Base-by-base conservation (phyloP, 2,329 filamentous ascomycete genomes). In the Talaromyces piceae region DNA sequence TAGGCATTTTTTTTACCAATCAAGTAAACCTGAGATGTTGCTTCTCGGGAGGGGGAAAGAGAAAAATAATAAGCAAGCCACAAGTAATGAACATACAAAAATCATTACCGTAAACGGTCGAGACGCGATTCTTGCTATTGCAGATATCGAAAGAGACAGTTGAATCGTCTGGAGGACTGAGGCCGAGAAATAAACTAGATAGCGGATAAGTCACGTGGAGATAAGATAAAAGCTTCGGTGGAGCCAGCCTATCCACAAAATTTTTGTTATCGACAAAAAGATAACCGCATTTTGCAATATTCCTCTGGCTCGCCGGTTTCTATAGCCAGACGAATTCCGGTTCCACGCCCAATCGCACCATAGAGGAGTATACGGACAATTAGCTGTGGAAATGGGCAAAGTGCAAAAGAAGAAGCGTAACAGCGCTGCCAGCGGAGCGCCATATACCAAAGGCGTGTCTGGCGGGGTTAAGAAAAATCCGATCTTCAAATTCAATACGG, bases 401-500 rank as follows among this genome's bases (percentile, higher is more conserved):
- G 65, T 70, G 41, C 73, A 73, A 55, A 65, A 69, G n/a, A 63
- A 68, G 50, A 82, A 81, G 72, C 78, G 78, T 67, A 73, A 77
- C 58, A 71, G 71, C 54, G 68, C 72, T 50, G 65, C 67, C 7
- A 60, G 65, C 22, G 63, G 63, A 22, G 61, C 59, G 26, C 69
- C 70, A 8, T 73, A 73, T 56, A 63, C 66, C 9, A 66, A 71
- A 53, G 64, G 71, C 31, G 2, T 53, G 27, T 47, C 51, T 23
- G 45, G 41, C 51, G 52, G 52, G 31, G 64, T 70, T 48, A 80
- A 81, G 66, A 75, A 76, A 39, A 90, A 95, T 74, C 91, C 88
- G 62, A 88, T 96, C 70, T 97, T 97, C 81, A 95, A 94, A 69
- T 95, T 96, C 82, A 95, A 95, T 76, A 93, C 87, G 61, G 82